These are phyloP conservation scores for Carallia pectinifolia DNA, from an alignment of 345 rosid genomes.

Conservation along the genomic window DNA sequence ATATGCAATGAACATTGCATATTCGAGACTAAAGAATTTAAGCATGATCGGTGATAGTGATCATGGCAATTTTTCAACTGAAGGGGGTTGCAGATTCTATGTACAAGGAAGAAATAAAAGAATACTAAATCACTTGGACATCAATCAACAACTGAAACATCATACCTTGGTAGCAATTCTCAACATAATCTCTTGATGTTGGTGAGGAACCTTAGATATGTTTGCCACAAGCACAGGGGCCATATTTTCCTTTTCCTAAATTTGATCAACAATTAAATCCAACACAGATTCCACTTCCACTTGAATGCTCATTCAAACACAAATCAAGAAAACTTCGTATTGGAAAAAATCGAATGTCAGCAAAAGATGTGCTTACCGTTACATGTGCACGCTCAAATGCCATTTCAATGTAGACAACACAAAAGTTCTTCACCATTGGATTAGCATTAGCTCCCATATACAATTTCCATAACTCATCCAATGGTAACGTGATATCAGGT, in stretches of 20 bases:
- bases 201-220: slow-evolving; percentile 69
- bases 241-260: slow-evolving; percentile 79
- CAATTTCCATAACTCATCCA: slow-evolving; percentile 65
- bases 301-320: not conserved
- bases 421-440: slow-evolving; percentile 83
- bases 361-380: slow-evolving; percentile 47
- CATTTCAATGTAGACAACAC: slow-evolving; percentile 92
- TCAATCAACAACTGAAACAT: slow-evolving; percentile 5
- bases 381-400: slow-evolving; percentile 68
- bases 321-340: slow-evolving; percentile 6
- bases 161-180: slow-evolving; percentile 69
- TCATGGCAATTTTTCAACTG: too few species aligned
- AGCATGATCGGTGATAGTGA: too few species aligned
- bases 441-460: slow-evolving; percentile 51
- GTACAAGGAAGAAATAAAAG: too few species aligned
- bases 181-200: slow-evolving; percentile 80
- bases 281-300: slow-evolving; percentile 8
- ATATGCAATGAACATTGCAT: too few species aligned
- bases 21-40: too few species aligned
- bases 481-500: slow-evolving; percentile 71
- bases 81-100: too few species aligned
- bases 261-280: slow-evolving; percentile 13
- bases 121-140: too few species aligned
- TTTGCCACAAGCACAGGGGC: slow-evolving; percentile 60
- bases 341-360: slow-evolving; percentile 7